These are phyloP conservation scores for Gossypium thurberi DNA, from an alignment of 345 rosid genomes.

Conservation along the genomic window DNA sequence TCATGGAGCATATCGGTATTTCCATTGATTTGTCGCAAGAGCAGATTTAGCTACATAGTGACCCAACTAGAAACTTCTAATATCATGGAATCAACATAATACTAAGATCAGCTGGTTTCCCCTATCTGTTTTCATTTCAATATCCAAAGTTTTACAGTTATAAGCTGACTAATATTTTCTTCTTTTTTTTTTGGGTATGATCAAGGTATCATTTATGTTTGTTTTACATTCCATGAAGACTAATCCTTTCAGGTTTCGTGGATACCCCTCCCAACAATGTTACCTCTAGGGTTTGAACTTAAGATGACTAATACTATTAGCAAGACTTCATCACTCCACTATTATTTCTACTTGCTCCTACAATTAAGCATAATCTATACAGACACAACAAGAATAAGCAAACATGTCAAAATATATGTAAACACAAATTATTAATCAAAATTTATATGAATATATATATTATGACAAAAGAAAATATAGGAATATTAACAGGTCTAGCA, in stretches of 20 bases:
- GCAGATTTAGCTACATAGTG: neutral
- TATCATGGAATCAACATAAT: neutral
- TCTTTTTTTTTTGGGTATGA: too few species aligned
- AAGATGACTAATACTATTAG: too few species aligned
- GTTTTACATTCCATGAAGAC: too few species aligned
- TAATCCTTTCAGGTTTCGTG: too few species aligned
- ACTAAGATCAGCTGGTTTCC: neutral
- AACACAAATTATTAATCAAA: neutral
- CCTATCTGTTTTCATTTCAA: neutral
- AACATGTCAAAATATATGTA: too few species aligned
- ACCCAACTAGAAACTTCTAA: neutral
- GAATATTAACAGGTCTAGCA: neutral
- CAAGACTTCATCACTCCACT: neutral
- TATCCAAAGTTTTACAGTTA: neutral
- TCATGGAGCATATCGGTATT: neutral
- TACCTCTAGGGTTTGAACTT: too few species aligned
- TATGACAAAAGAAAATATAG: neutral
- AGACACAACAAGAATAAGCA: neutral
- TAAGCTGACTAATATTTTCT: neutral
- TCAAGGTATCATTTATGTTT: too few species aligned
- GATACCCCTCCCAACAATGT: too few species aligned
- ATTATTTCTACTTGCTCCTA: slow-evolving; percentile 6
- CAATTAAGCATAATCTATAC: neutral
- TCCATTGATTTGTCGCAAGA: neutral
- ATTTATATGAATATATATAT: neutral